A percentile compares a stretch with the other conserved stretches of the same genome.
Evolutionary conservation across 1,139 yeast species (phyloP).

Genomic region (Debaryomyces psychrophilus): DNA sequence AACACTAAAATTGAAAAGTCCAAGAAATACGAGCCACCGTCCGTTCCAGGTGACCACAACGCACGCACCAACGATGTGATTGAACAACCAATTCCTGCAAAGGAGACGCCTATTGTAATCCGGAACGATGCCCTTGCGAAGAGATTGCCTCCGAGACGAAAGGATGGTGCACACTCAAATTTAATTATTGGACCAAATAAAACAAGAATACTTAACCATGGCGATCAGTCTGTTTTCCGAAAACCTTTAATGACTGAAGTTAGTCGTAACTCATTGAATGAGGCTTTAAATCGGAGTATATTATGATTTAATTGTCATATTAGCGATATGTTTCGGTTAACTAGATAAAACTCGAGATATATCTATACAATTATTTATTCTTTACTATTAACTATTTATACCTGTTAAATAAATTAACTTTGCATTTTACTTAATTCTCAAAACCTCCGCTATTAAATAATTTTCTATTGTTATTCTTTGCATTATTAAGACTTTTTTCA

Average conservation of each 20-base stretch:
- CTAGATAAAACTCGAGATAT: constrained; percentile 1
- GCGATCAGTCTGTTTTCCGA: constrained; percentile 41
- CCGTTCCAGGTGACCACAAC: constrained; percentile 15
- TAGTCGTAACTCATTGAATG: constrained; percentile 37
- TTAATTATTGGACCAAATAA: constrained; percentile 53
- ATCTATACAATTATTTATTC: neutral
- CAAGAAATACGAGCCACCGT: constrained; percentile 23
- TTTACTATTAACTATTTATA: constrained; percentile 7
- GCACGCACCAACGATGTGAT: no score
- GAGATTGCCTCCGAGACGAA: constrained; percentile 16
- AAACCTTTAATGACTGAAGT: constrained; percentile 42
- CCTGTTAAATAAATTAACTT: constrained; percentile 2
- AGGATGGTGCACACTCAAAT: constrained; percentile 45
- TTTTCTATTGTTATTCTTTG: constrained; percentile 17
- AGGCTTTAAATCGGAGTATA: constrained; percentile 31
- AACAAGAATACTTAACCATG: constrained; percentile 45
- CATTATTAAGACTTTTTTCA: constrained; percentile 28
- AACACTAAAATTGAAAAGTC: neutral
- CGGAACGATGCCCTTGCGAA: constrained; percentile 14
- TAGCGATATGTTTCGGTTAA: neutral
- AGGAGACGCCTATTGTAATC: constrained; percentile 16
- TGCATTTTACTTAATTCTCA: constrained; percentile 17
- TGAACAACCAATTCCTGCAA: neutral
- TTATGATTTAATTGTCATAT: constrained; percentile 1
- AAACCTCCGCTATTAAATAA: constrained; percentile 27